A percentile compares a stretch with the other conserved stretches of the same genome.
Evolutionary conservation across 805 yeast genomes (phyloP).

Genomic region (Candida ficus): DNA sequence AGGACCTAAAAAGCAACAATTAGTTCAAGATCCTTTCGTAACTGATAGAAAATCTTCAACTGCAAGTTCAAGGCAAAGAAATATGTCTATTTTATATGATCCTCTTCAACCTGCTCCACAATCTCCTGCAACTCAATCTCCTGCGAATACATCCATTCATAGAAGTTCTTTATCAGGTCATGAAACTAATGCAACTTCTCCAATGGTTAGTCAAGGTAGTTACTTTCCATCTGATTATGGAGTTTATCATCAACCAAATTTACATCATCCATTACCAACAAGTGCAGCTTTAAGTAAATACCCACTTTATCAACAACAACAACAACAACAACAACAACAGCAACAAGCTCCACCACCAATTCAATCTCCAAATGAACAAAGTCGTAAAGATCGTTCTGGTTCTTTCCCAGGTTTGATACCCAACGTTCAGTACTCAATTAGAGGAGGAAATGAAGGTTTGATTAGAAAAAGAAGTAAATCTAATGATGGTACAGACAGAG

Average conservation of each 20-base stretch:
- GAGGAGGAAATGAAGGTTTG: constrained; percentile 6
- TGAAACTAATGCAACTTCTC: constrained; percentile 10
- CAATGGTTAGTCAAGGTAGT: constrained; percentile 4
- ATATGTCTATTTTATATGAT: constrained; percentile 24
- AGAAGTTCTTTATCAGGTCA: constrained; percentile 19
- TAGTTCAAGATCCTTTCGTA: constrained; percentile 22
- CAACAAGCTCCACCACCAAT: too few species aligned
- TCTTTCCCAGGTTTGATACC: constrained; percentile 21
- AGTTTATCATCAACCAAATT: constrained; percentile 4
- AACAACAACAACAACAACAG: too few species aligned
- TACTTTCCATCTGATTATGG: constrained; percentile 22
- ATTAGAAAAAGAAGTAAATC: constrained; percentile 22
- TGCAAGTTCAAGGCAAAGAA: constrained; percentile 18
- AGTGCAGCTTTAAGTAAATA: constrained; percentile 8
- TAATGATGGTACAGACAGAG: constrained; percentile 10
- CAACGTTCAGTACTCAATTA: constrained; percentile 10
- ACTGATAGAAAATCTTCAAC: constrained; percentile 19
- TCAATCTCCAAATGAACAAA: constrained; percentile 5
- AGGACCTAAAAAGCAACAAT: constrained; percentile 9
- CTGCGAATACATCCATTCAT: constrained; percentile 10
- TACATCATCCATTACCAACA: background rate
- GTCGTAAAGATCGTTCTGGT: constrained; percentile 18
- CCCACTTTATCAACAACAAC: constrained; percentile 3
- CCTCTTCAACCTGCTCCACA: constrained; percentile 20
- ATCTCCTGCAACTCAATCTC: constrained; percentile 7